These are phyloP conservation scores for Candida nonsorbophila DNA, from an alignment of 805 yeast species.

Conservation along the genomic window DNA sequence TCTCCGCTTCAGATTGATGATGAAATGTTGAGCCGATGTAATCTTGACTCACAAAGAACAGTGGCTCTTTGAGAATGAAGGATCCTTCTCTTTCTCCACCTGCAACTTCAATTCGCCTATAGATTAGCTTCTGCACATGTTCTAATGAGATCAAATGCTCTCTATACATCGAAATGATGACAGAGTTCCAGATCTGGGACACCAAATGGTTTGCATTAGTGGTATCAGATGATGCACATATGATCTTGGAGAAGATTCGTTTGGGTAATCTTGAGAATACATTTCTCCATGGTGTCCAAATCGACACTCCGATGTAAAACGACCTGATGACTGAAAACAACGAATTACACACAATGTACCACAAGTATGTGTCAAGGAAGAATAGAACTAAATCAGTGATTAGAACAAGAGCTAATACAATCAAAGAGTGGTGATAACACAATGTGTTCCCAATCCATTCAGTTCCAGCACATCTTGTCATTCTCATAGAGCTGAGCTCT, in stretches of 20 bases:
- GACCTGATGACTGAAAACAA: constrained; percentile 67
- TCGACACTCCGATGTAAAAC: constrained; percentile 69
- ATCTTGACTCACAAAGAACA: constrained; percentile 77
- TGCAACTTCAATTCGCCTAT: constrained; percentile 40
- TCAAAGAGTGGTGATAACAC: constrained; percentile 53
- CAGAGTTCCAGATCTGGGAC: constrained; percentile 78
- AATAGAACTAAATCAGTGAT: constrained; percentile 64
- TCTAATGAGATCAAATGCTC: constrained; percentile 75
- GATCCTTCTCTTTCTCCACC: constrained; percentile 31
- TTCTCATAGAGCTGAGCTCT: constrained; percentile 53
- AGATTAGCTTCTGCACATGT: constrained; percentile 61
- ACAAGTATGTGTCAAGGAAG: constrained; percentile 75
- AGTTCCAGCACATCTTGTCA: constrained; percentile 61
- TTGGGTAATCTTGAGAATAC: constrained; percentile 72
- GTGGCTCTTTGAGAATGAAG: constrained; percentile 56
- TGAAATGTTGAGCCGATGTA: constrained; percentile 55
- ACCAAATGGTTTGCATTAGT: constrained; percentile 50
- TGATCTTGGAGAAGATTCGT: constrained; percentile 65
- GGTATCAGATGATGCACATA: constrained; percentile 38
- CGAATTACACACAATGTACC: constrained; percentile 83
- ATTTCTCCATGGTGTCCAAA: constrained; percentile 88
- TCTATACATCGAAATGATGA: constrained; percentile 76
- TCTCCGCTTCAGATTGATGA: constrained; percentile 67
- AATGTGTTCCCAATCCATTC: constrained; percentile 43
- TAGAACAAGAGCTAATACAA: constrained; percentile 50